Conservation (phyloP, 768 basidiomycete species). For the Clathrus columnatus region DNA sequence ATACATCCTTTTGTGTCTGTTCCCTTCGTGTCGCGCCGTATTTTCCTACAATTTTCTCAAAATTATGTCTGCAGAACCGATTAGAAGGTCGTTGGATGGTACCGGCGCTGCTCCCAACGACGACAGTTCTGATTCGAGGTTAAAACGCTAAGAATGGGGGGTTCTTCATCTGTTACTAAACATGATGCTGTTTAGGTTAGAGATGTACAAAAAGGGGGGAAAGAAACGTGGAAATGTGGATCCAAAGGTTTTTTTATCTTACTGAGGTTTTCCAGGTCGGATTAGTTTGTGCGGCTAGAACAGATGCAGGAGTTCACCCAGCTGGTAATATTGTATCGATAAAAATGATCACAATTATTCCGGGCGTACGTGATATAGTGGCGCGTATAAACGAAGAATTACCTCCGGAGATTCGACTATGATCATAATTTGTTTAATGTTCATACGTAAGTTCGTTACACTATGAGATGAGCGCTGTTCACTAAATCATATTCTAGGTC, state of each 20-base stretch:
- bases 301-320: constrained; percentile 96
- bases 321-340: constrained; percentile 90
- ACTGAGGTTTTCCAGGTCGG: constrained; percentile 44
- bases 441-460: constrained; percentile 31
- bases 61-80: not conserved
- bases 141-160: not conserved
- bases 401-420: constrained; percentile 88
- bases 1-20: no score
- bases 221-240: constrained; percentile 4
- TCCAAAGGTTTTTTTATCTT: not conserved
- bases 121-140: not conserved
- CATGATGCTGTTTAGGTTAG: not conserved
- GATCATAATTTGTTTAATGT: constrained; percentile 87
- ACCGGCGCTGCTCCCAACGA: not conserved
- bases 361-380: constrained; percentile 62
- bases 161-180: not conserved
- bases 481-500: constrained; percentile 39
- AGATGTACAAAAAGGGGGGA: not conserved
- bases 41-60: not conserved
- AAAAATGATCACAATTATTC: constrained; percentile 77
- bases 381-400: constrained; percentile 74
- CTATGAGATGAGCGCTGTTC: constrained; percentile 15
- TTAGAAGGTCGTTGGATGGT: constrained; percentile 2
- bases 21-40: no score
- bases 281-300: constrained; percentile 83